These are phyloP conservation scores for Aspergillus quadricinctus DNA, from an alignment of 2,329 filamentous ascomycete genomes.

Conservation along the genomic window DNA sequence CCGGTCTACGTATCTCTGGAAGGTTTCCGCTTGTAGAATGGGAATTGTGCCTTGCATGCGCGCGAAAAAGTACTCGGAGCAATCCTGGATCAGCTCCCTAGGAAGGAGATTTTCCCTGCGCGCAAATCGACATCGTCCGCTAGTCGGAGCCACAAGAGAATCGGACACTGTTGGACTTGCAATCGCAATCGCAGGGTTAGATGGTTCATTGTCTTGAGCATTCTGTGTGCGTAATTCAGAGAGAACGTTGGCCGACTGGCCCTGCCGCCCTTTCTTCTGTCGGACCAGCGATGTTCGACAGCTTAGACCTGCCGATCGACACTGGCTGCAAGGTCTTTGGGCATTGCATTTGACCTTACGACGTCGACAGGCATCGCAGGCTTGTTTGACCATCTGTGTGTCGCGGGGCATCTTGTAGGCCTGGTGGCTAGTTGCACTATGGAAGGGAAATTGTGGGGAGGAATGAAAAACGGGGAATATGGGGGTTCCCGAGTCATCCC, in stretches of 20 bases:
- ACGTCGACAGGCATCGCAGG: constrained; percentile 23
- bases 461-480: background rate
- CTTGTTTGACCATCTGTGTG: constrained; percentile 8
- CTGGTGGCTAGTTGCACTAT: background rate
- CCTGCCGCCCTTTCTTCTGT: constrained; percentile 20
- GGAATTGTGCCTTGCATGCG: constrained; percentile 25
- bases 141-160: background rate
- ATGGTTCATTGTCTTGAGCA: background rate
- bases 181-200: background rate
- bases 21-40: constrained; percentile 18
- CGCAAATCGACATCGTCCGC: constrained; percentile 1
- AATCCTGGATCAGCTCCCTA: constrained; percentile 7
- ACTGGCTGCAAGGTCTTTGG: constrained; percentile 15
- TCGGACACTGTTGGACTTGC: background rate
- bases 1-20: constrained; percentile 21
- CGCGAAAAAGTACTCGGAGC: constrained; percentile 19
- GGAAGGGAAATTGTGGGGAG: background rate
- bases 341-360: constrained; percentile 20
- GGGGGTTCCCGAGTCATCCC: background rate
- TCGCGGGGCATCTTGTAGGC: constrained; percentile 3
- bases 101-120: constrained; percentile 6
- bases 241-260: constrained; percentile 17
- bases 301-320: constrained; percentile 11
- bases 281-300: constrained; percentile 14
- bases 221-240: constrained; percentile 12